Evolutionary conservation across 2,329 filamentous ascomycete genomes (phyloP).

Genomic region (Claviceps sp.): DNA sequence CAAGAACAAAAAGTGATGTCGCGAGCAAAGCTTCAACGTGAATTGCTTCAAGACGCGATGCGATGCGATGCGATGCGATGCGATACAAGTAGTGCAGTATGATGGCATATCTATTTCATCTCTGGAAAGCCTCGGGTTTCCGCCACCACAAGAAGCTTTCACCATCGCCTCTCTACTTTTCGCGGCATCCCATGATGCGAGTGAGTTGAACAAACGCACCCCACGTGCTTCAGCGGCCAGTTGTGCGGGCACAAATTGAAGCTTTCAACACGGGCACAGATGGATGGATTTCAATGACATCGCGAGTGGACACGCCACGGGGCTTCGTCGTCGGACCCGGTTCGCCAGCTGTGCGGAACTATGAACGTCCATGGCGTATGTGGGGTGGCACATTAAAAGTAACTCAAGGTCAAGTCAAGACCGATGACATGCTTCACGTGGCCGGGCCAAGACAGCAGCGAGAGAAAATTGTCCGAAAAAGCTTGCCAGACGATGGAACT

Average conservation of each 20-base stretch:
- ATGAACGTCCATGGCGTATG: neutral
- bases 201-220: neutral
- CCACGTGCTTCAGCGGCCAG: constrained; percentile 13
- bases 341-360: constrained; percentile 12
- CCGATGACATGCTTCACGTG: neutral
- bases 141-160: neutral
- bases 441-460: neutral
- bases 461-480: neutral
- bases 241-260: neutral
- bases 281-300: constrained; percentile 5
- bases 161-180: neutral
- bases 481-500: neutral
- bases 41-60: neutral
- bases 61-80: too few species aligned
- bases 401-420: neutral
- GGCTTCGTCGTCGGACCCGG: constrained; percentile 15
- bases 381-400: neutral
- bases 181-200: neutral
- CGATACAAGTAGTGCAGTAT: neutral
- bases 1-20: neutral
- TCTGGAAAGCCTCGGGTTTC: neutral
- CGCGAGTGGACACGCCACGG: constrained; percentile 15
- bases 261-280: constrained; percentile 8
- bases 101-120: neutral
- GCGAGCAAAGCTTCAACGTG: neutral